Evolutionary conservation across 148 eudicot species (phyloP).

Genomic region (Arbutus unedo): DNA sequence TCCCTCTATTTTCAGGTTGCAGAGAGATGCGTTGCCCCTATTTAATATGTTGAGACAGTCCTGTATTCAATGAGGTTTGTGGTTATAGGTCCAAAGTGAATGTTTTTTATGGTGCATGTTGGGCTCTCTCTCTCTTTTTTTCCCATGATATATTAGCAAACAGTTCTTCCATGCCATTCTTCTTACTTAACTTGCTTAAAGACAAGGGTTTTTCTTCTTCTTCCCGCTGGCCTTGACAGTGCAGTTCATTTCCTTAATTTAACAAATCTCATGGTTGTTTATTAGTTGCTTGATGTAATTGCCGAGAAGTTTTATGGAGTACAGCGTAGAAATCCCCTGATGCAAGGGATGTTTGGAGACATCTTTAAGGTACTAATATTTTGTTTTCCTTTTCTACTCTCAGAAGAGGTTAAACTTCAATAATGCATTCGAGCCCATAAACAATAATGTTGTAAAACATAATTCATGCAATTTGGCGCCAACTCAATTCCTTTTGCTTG

Average conservation of each 20-base stretch:
- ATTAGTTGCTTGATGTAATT: conserved; percentile 78
- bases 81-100: neutral
- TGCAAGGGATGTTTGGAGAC: conserved; percentile 94
- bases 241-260: conserved; percentile 5
- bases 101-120: conserved; percentile 7
- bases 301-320: conserved; percentile 84
- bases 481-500: neutral
- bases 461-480: neutral
- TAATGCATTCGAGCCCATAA: neutral
- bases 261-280: neutral
- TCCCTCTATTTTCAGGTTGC: conserved; percentile 49
- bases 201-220: neutral
- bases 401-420: neutral
- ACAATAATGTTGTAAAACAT: neutral
- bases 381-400: neutral
- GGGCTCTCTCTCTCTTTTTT: neutral
- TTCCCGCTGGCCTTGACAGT: neutral
- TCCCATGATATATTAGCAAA: neutral
- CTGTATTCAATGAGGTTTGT: conserved; percentile 66
- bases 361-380: conserved; percentile 57
- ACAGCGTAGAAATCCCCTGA: conserved; percentile 58
- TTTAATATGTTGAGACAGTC: conserved; percentile 79
- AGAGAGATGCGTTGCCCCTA: conserved; percentile 93
- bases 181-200: neutral
- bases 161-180: neutral